Conservation (phyloP, 768 basidiomycete species). For the Russula ochroleuca region DNA sequence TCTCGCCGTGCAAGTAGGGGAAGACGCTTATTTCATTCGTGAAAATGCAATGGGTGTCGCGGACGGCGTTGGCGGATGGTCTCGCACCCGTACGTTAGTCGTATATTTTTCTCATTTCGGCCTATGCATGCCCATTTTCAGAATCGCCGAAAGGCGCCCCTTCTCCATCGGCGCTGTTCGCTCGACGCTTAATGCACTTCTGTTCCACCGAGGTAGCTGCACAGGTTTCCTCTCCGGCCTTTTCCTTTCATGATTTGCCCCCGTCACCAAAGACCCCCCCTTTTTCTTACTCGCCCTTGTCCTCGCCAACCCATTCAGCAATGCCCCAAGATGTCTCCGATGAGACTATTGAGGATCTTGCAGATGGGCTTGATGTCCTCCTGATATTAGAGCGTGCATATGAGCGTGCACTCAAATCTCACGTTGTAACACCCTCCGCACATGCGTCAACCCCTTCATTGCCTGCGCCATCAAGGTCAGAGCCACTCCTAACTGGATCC, state of each 20-base stretch:
- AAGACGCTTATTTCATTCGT: conserved; percentile 84
- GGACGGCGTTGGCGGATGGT: conserved; percentile 95
- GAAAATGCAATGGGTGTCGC: conserved; percentile 90
- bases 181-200: conserved; percentile 80
- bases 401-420: conserved; percentile 58
- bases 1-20: conserved; percentile 77
- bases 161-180: conserved; percentile 56
- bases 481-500: conserved; percentile 54
- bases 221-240: conserved; percentile 25
- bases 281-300: conserved; percentile 6
- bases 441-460: conserved; percentile 21
- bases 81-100: conserved; percentile 38
- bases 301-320: neutral
- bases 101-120: conserved; percentile 2
- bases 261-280: neutral
- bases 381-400: conserved; percentile 67
- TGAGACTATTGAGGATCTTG: conserved; percentile 54
- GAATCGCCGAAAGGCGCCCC: conserved; percentile 25
- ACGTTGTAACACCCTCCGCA: conserved; percentile 39
- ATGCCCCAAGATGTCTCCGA: conserved; percentile 44
- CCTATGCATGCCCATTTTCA: neutral
- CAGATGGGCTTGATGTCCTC: conserved; percentile 66
- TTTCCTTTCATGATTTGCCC: conserved; percentile 20
- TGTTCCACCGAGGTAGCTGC: conserved; percentile 59
- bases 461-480: conserved; percentile 16